These are phyloP conservation scores for Leishmania guyanensis DNA, from an alignment of 208 protist genomes.

Conservation along the genomic window DNA sequence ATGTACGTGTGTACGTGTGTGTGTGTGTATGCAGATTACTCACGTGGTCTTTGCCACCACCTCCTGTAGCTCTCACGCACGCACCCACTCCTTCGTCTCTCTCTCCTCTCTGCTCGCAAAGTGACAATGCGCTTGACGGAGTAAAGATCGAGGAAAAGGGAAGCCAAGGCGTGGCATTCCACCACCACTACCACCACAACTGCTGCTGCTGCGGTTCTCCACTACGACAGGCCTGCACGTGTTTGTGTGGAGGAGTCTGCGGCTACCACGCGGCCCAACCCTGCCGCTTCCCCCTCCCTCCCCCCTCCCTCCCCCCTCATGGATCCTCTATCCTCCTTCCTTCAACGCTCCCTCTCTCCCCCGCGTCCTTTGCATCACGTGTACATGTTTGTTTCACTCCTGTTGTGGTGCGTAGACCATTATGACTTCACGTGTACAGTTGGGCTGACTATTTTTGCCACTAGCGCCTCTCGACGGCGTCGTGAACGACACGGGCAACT, in stretches of 20 bases:
- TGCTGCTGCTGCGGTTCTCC: neutral
- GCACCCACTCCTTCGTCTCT: neutral
- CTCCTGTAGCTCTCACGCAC: neutral
- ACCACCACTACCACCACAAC: neutral
- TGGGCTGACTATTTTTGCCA: neutral
- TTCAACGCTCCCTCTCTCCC: neutral
- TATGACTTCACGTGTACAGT: neutral
- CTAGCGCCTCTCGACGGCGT: neutral
- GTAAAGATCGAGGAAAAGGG: neutral
- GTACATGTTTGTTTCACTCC: neutral
- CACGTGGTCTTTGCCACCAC: too few relatives aligned
- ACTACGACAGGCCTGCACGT: neutral
- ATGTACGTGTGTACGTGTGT: neutral
- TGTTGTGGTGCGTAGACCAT: neutral
- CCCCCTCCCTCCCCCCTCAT: neutral
- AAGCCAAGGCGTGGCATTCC: neutral
- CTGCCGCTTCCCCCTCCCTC: neutral
- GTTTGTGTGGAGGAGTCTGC: neutral
- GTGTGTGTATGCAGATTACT: neutral
- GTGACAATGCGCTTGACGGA: neutral
- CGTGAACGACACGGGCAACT: neutral
- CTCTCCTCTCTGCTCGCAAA: neutral
- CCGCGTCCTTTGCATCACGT: neutral
- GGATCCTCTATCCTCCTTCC: too few relatives aligned
- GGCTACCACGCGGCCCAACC: neutral